A percentile compares a stretch with the other conserved stretches of the same genome.
phyloP scores from a whole-genome alignment of 768 basidiomycete genomes.

The Rickenella mellea region DNA sequence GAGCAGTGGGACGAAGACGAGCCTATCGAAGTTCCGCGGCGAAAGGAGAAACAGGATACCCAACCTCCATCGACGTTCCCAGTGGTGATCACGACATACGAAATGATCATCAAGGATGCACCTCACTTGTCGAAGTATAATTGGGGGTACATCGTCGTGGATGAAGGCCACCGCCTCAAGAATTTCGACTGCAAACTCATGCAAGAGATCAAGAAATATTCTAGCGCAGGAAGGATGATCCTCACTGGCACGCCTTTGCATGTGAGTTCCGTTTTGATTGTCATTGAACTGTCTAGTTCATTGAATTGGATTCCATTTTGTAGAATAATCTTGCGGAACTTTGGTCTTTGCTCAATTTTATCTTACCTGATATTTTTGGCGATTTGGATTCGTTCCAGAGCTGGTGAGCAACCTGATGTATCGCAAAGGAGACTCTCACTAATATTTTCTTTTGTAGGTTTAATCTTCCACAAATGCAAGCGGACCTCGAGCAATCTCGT shows the following conservation, averaged over 20 bases:
- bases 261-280: slow-evolving; percentile 32
- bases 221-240: slow-evolving; percentile 80
- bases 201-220: slow-evolving; percentile 81
- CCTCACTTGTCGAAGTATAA: slow-evolving; percentile 52
- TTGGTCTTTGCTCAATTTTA: slow-evolving; percentile 93
- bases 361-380: slow-evolving; percentile 87
- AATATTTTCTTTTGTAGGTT: slow-evolving; percentile 38
- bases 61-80: slow-evolving; percentile 45
- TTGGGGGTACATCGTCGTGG: slow-evolving; percentile 93
- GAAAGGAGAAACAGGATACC: slow-evolving; percentile 13
- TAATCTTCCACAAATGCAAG: slow-evolving; percentile 57
- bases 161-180: slow-evolving; percentile 92
- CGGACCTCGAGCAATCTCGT: slow-evolving; percentile 44
- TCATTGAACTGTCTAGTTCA: not conserved
- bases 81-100: slow-evolving; percentile 84
- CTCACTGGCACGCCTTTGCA: slow-evolving; percentile 95
- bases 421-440: not conserved
- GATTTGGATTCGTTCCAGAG: slow-evolving; percentile 87
- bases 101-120: slow-evolving; percentile 84
- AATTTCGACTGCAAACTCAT: slow-evolving; percentile 90
- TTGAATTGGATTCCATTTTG: slow-evolving; percentile 1
- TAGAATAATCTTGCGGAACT: slow-evolving; percentile 94
- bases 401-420: slow-evolving; percentile 40
- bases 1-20: slow-evolving; percentile 10
- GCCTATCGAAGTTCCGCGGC: slow-evolving; percentile 16